Percentiles rank a stretch among this genome's conserved stretches.
These are phyloP conservation scores for Thalassiosira gravida DNA, from an alignment of 352 stramenopile genomes.

Conservation along the genomic window DNA sequence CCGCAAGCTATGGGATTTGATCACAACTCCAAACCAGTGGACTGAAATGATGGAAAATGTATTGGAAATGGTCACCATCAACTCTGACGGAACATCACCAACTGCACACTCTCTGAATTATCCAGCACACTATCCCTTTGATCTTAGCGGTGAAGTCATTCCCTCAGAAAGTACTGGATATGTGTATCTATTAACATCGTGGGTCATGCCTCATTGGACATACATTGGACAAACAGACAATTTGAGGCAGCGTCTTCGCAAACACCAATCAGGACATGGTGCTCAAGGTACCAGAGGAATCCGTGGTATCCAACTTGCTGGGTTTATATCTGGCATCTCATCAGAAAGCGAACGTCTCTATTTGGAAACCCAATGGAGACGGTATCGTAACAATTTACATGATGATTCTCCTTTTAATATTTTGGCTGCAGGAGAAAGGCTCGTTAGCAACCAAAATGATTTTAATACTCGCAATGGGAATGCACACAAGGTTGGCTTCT, in stretches of 20 bases:
- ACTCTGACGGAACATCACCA: not conserved
- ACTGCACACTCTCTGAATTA: not conserved
- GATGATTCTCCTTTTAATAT: not conserved
- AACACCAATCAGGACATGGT: not conserved
- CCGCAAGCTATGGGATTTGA: not conserved
- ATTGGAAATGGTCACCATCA: not conserved
- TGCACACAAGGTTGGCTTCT: too few species aligned
- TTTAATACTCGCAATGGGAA: too few species aligned
- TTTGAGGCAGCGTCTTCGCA: not conserved
- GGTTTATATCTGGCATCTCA: not conserved
- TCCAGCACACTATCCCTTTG: not conserved
- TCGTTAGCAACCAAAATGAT: not conserved
- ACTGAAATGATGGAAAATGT: not conserved
- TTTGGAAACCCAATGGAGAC: not conserved
- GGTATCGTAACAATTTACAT: not conserved
- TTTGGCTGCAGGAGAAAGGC: not conserved
- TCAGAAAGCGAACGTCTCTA: not conserved
- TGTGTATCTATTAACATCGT: not conserved
- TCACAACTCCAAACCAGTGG: not conserved
- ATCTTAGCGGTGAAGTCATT: not conserved
- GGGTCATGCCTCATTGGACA: not conserved
- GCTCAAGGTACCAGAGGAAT: not conserved
- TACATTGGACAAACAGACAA: slow-evolving; percentile 1
- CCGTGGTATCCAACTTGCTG: not conserved
- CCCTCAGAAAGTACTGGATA: not conserved